Conservation (phyloP, 208 protist genomes). For the Acanthamoeba castellanii region DNA sequence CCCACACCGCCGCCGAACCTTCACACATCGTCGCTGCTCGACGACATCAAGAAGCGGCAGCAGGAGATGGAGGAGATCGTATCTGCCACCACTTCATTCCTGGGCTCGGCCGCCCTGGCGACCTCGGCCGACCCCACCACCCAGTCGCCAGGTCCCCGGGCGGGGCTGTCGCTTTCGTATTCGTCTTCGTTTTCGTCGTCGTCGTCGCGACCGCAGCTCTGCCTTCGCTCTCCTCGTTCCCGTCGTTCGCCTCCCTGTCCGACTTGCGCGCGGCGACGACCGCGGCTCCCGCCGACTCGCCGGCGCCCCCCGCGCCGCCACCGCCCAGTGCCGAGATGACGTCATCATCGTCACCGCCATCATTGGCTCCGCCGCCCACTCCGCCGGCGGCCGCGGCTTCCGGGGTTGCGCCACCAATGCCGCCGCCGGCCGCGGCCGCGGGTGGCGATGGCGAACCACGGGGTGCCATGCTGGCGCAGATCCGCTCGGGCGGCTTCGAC, state of each 20-base stretch:
- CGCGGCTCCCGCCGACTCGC: not conserved
- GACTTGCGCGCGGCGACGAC: not conserved
- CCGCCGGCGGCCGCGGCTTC: too few species aligned
- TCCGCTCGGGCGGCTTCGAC: too few species aligned
- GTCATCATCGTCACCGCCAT: not conserved
- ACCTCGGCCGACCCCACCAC: too few species aligned
- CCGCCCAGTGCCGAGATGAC: too few species aligned
- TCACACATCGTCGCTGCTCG: not conserved
- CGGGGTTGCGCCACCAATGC: too few species aligned
- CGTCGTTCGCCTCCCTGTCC: not conserved
- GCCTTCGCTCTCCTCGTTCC: not conserved
- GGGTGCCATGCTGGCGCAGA: too few species aligned
- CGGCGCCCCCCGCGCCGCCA: not conserved
- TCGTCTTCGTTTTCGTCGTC: not conserved
- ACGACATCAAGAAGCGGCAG: not conserved
- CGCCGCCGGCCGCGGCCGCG: too few species aligned
- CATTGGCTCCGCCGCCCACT: not conserved
- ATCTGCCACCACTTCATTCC: not conserved
- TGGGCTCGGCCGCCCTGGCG: not conserved
- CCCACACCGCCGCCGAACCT: not conserved
- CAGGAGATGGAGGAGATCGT: not conserved
- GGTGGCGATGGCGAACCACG: too few species aligned
- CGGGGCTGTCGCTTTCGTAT: not conserved
- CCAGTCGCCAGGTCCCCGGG: not conserved
- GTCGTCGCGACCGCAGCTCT: too few species aligned